Conservation (phyloP, 257 asterid species). For the Mentha longifolia region DNA sequence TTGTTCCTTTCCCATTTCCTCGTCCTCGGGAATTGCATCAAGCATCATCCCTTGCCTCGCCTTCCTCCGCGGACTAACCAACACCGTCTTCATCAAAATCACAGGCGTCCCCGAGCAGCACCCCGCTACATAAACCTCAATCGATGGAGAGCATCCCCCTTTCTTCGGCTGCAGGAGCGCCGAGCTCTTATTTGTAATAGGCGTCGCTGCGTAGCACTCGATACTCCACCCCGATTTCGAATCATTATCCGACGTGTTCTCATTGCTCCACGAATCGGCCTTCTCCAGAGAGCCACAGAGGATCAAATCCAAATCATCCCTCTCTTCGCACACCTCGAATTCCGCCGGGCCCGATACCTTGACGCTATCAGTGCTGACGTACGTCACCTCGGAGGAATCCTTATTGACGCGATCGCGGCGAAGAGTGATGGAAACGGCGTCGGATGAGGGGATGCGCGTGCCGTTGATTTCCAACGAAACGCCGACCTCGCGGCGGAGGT, state of each 20-base stretch:
- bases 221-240: conserved; percentile 72
- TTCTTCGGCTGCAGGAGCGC: conserved; percentile 54
- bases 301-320: conserved; percentile 55
- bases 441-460: conserved; percentile 56
- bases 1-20: conserved; percentile 68
- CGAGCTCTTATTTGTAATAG: conserved; percentile 51
- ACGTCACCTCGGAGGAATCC: conserved; percentile 85
- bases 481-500: conserved; percentile 77
- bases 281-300: conserved; percentile 81
- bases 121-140: conserved; percentile 86
- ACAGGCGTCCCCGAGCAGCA: conserved; percentile 79
- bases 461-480: conserved; percentile 70
- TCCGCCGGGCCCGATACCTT: conserved; percentile 72
- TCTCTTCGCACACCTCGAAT: conserved; percentile 74
- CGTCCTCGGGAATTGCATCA: conserved; percentile 82
- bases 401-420: conserved; percentile 78
- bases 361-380: conserved; percentile 80
- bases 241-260: conserved; percentile 47
- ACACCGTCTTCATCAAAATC: conserved; percentile 68
- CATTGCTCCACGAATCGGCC: conserved; percentile 61
- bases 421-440: conserved; percentile 56
- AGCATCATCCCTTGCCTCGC: conserved; percentile 62
- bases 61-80: conserved; percentile 74
- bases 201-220: conserved; percentile 69
- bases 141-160: conserved; percentile 58